Evolutionary conservation across 805 yeast genomes (phyloP), one percentile per base, ranked within the genome.

Genomic region (Spathaspora arborariae): DNA sequence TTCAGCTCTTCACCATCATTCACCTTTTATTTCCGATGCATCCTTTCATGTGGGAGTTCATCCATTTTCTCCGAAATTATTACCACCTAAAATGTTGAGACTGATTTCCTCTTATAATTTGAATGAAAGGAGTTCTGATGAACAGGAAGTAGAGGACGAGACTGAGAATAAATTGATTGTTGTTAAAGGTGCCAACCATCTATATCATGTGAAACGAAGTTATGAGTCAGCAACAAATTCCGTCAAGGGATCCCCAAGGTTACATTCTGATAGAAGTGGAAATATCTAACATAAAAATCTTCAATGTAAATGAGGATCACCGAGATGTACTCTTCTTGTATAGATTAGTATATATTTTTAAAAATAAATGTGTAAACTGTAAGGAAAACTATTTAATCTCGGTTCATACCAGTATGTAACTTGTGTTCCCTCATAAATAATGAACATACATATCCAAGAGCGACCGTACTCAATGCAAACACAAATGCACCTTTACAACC

Each of bases 341-440:
- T 18, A 18, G 38, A 9, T 18, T 33, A n/a, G 5, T 6, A 33
- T n/a, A 10, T 5, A 10, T 33, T 33, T 10, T 24, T 5, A 39
- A 18, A 19, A 19, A 39, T 21, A 7, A 35, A 19, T 10, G 9
- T 18, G 13, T 35, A 35, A 33, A 5, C 19, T 6, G 37, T 6
- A 15, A 5, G 5, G 39, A 6, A 5, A 18, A 8, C 4, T 22
- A 37, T 11, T 46, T 49, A 65, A 21, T 65, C 67, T 52, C 86
- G 67, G 44, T 74, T 65, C 37, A 82, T 63, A 2, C 77, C 74
- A 1, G 80, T 56, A 58, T 81, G 85, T 39, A 84, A 65, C 45
- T 70, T 74, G 58, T 82, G 77, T 59, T 84, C 88, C 51, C 72
- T 75, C 65, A 83, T 78, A 45, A 80, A 63, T 26, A 73, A 64